A percentile compares a stretch with the other conserved stretches of the same genome.
Conservation (phyloP, 2,329 filamentous ascomycete species). For the Westerdykella ornata region DNA sequence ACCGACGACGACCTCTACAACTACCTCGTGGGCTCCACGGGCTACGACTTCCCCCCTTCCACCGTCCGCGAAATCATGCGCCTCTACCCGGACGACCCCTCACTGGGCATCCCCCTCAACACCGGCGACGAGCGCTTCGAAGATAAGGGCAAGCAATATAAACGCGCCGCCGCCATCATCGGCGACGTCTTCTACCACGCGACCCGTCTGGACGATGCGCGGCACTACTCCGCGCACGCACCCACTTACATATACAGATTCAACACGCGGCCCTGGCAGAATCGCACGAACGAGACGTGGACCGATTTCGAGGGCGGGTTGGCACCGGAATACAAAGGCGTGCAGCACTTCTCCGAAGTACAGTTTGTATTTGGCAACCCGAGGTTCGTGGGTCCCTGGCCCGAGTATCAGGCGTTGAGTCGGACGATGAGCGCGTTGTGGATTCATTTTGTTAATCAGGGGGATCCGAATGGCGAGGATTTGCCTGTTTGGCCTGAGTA, state of each 20-base stretch:
- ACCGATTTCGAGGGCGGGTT: slow-evolving; percentile 44
- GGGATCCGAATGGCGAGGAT: slow-evolving; percentile 34
- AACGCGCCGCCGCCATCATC: slow-evolving; percentile 46
- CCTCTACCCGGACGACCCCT: slow-evolving; percentile 32
- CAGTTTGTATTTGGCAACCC: slow-evolving; percentile 45
- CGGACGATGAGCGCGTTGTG: slow-evolving; percentile 43
- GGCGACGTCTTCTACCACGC: slow-evolving; percentile 55
- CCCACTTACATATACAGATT: slow-evolving; percentile 57
- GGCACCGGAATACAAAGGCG: slow-evolving; percentile 40
- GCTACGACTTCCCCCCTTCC: slow-evolving; percentile 25
- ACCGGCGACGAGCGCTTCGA: slow-evolving; percentile 28
- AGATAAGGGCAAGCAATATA: slow-evolving; percentile 43
- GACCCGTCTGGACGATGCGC: slow-evolving; percentile 40
- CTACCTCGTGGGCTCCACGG: slow-evolving; percentile 31
- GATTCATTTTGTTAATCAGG: slow-evolving; percentile 40
- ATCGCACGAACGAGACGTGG: slow-evolving; percentile 19
- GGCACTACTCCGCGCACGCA: slow-evolving; percentile 44
- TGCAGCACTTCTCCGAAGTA: slow-evolving; percentile 50
- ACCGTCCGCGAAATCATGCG: slow-evolving; percentile 29
- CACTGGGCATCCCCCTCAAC: slow-evolving; percentile 29
- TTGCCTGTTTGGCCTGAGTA: slow-evolving; percentile 40
- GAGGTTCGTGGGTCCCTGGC: slow-evolving; percentile 32
- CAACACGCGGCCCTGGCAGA: slow-evolving; percentile 41
- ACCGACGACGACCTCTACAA: slow-evolving; percentile 46
- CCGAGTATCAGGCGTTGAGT: slow-evolving; percentile 38